Evolutionary conservation across 1,139 yeast species (phyloP), one percentile per base, ranked within the genome.

Genomic region (Hanseniaspora sp.): DNA sequence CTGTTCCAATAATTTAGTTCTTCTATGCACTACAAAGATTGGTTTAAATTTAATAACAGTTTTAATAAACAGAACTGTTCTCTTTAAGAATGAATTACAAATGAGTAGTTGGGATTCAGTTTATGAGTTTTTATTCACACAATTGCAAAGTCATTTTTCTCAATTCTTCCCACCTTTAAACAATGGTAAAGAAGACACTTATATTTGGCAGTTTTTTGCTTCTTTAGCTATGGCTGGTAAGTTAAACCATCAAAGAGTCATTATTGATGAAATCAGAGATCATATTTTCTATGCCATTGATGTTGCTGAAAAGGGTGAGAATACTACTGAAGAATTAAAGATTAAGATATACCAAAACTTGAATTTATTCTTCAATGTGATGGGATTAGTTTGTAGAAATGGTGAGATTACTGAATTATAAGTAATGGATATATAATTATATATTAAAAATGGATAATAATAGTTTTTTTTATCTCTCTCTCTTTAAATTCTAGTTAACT

Each of bases 141-240:
- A 83, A 5, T 73, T 90, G 59, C 95, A 87, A 68, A 86, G 90
- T 28, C 81, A 87, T 67, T 75, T 92, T 56, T 74, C 83, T 2
- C 74, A 80, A 31, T 79, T 90, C 55, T 90, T 92, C 83, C 96
- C 97, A 53, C 88, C 92, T 51, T 73, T 74, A 54, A 40, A 38
- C 41, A 43, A 13, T 15, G 34, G 44, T 13, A 51, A 54, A 11
- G 56, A 51, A 15, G 56, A 54, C 17, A 79, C 95, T 0, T 88
- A 90, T 64, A 90, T 88, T 49, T 92, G 98, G 98, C 97, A 92
- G 71, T 90, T 92, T 65, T 77, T 92, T 69, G 98, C 98, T 39
- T 85, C 96, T 13, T 76, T 92, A 58, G 94, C 97, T 0, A 74
- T 92, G 59, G 94, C 96, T 58, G 96, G 97, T 61, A 84, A 86